Evolutionary conservation across 2,329 filamentous ascomycete species (phyloP).

Genomic region (Epichloe gansuensis): DNA sequence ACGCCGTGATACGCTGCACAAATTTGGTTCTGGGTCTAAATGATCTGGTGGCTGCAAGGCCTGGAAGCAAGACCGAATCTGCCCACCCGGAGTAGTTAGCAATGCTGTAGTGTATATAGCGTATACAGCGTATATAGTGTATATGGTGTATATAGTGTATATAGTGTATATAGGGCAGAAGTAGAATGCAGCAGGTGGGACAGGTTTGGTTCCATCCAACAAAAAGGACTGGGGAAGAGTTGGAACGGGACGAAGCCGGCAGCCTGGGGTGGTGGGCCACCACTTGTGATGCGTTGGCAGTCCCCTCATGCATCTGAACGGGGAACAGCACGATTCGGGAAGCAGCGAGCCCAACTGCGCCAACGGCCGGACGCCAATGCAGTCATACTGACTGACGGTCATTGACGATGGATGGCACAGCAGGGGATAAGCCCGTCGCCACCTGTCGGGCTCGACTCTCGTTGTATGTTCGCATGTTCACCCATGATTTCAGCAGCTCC

Average conservation of each 20-base stretch:
- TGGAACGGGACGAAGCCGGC: slow-evolving; percentile 8
- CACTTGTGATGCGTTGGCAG: slow-evolving; percentile 27
- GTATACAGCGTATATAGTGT: no score
- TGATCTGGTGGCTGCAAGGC: slow-evolving; percentile 8
- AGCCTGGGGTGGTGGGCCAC: slow-evolving; percentile 18
- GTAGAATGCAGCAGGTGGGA: slow-evolving; percentile 11
- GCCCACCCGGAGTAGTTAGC: slow-evolving; percentile 26
- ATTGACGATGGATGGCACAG: neutral
- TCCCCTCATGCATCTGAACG: slow-evolving; percentile 39
- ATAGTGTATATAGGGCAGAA: slow-evolving; percentile 15
- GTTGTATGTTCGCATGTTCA: neutral
- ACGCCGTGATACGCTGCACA: slow-evolving; percentile 1
- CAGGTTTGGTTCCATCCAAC: neutral
- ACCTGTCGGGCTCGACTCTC: neutral
- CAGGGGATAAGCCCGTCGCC: neutral
- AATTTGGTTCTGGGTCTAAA: slow-evolving; percentile 13
- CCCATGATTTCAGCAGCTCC: neutral
- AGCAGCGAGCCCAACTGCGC: slow-evolving; percentile 9
- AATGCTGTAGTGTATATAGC: slow-evolving; percentile 12
- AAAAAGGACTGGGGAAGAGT: neutral
- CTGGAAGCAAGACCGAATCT: slow-evolving; percentile 13
- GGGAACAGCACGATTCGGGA: slow-evolving; percentile 31
- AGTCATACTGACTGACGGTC: slow-evolving; percentile 7
- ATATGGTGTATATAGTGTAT: no score
- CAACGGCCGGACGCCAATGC: slow-evolving; percentile 8